Evolutionary conservation across 2,329 filamentous ascomycete species (phyloP).

Genomic region (Ceratocystis smalleyi): DNA sequence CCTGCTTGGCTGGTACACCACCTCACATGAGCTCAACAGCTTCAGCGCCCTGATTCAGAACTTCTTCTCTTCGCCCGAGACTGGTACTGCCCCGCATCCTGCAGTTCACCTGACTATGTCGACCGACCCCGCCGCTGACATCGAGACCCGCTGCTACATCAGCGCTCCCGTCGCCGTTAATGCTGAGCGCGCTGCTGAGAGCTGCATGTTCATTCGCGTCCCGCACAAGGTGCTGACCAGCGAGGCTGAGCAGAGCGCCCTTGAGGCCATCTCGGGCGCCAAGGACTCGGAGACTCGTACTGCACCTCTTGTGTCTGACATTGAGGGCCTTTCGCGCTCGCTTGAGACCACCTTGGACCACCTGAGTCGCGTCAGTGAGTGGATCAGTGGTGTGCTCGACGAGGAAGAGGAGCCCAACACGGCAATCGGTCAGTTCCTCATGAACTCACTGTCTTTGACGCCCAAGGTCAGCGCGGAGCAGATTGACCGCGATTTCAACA

Average conservation of each 20-base stretch:
- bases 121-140: slow-evolving; percentile 73
- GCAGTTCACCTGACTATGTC: slow-evolving; percentile 92
- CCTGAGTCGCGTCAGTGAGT: slow-evolving; percentile 79
- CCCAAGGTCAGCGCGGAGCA: slow-evolving; percentile 85
- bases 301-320: slow-evolving; percentile 64
- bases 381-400: slow-evolving; percentile 85
- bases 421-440: slow-evolving; percentile 82
- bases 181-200: slow-evolving; percentile 85
- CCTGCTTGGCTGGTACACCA: slow-evolving; percentile 96
- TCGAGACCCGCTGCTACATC: slow-evolving; percentile 88
- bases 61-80: slow-evolving; percentile 94
- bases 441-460: slow-evolving; percentile 81
- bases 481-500: slow-evolving; percentile 98
- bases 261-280: slow-evolving; percentile 72
- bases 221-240: slow-evolving; percentile 86
- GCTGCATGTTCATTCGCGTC: slow-evolving; percentile 92
- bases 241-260: slow-evolving; percentile 48
- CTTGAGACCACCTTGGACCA: slow-evolving; percentile 78
- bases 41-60: slow-evolving; percentile 98
- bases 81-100: slow-evolving; percentile 94
- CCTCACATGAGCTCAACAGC: slow-evolving; percentile 88
- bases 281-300: slow-evolving; percentile 63
- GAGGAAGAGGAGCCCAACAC: slow-evolving; percentile 83
- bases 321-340: slow-evolving; percentile 73
- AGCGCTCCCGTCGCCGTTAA: slow-evolving; percentile 89